These are phyloP conservation scores for Vitis hybrid DNA, from an alignment of 177 flowering plant genomes.

Conservation along the genomic window DNA sequence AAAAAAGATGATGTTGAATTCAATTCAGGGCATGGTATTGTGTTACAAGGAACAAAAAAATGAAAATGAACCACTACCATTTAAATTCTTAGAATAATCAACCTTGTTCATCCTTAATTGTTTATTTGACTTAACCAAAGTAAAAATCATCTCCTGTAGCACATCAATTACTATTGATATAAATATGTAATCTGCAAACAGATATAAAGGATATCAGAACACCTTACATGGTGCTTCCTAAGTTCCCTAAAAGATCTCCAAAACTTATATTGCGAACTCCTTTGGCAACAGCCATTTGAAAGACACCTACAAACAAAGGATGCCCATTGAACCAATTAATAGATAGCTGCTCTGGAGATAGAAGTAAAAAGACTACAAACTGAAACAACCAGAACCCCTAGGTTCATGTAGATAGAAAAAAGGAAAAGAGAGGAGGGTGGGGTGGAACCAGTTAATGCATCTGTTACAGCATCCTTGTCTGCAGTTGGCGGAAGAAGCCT, in stretches of 20 bases:
- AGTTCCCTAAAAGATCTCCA: conserved; percentile 88
- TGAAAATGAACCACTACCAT: background rate
- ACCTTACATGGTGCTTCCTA: conserved; percentile 90
- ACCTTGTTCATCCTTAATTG: background rate
- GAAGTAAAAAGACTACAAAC: background rate
- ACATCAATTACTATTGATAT: background rate
- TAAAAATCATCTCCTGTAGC: background rate
- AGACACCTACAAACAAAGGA: conserved; percentile 57
- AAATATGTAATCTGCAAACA: background rate
- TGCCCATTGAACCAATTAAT: conserved; percentile 6
- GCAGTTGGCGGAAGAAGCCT: conserved; percentile 96
- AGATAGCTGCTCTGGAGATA: background rate
- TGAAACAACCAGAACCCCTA: background rate
- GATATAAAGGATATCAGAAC: conserved; percentile 3
- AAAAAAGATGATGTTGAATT: too few relatives aligned
- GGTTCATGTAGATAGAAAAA: conserved; percentile 10
- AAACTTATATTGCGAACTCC: conserved; percentile 89
- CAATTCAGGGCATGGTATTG: too few relatives aligned
- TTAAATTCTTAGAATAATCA: background rate
- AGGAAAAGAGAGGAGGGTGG: too few relatives aligned
- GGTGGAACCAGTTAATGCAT: conserved; percentile 80
- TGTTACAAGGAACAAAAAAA: background rate
- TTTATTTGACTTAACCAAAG: background rate
- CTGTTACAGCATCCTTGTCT: conserved; percentile 77
- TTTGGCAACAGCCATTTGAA: conserved; percentile 75